Percentiles rank a stretch among this genome's conserved stretches.
Evolutionary conservation across 306 rosid genomes (phyloP).

Genomic region (Citrullus amarus): DNA sequence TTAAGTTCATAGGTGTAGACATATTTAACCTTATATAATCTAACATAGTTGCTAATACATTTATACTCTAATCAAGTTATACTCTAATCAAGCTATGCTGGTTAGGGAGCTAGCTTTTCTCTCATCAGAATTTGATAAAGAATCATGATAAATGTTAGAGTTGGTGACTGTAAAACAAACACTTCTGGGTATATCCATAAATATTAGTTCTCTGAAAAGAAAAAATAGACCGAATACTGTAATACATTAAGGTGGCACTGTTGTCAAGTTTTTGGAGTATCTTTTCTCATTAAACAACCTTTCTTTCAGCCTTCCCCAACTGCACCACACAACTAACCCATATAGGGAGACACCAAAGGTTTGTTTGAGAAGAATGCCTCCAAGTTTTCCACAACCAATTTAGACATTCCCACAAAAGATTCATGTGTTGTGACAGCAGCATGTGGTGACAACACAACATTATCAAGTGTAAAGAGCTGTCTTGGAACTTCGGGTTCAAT

Average conservation of each 20-base stretch:
- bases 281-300: conserved; percentile 24
- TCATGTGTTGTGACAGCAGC: background rate
- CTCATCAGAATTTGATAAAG: too few species aligned
- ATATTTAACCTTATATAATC: too few species aligned
- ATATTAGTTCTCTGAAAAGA: background rate
- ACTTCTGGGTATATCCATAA: too few species aligned
- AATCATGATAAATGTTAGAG: too few species aligned
- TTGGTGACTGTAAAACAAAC: too few species aligned
- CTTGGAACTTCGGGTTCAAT: conserved; percentile 28
- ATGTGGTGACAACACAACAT: conserved; percentile 6
- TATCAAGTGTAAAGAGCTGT: conserved; percentile 27
- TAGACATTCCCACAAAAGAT: conserved; percentile 1
- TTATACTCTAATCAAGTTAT: too few species aligned
- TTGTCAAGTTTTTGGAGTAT: background rate
- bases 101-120: too few species aligned
- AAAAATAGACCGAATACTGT: background rate
- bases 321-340: background rate
- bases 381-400: conserved; percentile 12
- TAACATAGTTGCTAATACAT: too few species aligned
- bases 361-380: conserved; percentile 24
- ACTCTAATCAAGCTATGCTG: too few species aligned
- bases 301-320: background rate
- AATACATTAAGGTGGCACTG: background rate
- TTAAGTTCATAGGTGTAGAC: too few species aligned
- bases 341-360: conserved; percentile 2